Conservation (phyloP, 371 early-diverging fungal species). For the Syncephalastrum racemosum region DNA sequence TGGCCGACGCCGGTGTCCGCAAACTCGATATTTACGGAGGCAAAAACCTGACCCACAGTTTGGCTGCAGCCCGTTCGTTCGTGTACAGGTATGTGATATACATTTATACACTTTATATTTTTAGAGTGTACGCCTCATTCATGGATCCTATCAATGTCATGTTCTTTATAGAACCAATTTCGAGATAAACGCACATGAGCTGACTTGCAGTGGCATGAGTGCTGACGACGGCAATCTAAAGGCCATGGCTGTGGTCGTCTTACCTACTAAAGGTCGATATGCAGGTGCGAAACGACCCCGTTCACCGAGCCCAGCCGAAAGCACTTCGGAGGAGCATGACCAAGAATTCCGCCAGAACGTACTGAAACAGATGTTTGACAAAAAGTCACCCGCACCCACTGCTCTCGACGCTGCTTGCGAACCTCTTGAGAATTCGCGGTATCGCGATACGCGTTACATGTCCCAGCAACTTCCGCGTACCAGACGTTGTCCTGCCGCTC, state of each 20-base stretch:
- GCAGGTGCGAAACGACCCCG: background rate
- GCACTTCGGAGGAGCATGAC: slow-evolving; percentile 18
- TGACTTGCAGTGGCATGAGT: too few relatives aligned
- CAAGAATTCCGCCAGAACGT: slow-evolving; percentile 34
- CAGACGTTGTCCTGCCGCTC: slow-evolving; percentile 40
- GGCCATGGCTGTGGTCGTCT: slow-evolving; percentile 61
- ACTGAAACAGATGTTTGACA: slow-evolving; percentile 46
- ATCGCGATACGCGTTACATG: too few relatives aligned
- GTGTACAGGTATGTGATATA: slow-evolving; percentile 52
- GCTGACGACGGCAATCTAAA: slow-evolving; percentile 56
- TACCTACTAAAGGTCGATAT: slow-evolving; percentile 30
- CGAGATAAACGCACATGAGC: background rate
- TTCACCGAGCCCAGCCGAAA: background rate
- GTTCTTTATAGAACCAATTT: background rate
- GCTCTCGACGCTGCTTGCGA: slow-evolving; percentile 38
- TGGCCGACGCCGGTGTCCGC: slow-evolving; percentile 74
- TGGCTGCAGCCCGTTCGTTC: slow-evolving; percentile 84
- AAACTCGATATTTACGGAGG: slow-evolving; percentile 69
- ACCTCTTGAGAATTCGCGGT: slow-evolving; percentile 25
- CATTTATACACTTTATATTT: too few relatives aligned
- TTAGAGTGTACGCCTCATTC: too few relatives aligned
- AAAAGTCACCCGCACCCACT: slow-evolving; percentile 28
- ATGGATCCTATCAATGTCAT: too few relatives aligned
- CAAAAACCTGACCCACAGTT: slow-evolving; percentile 75
- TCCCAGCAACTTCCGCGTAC: slow-evolving; percentile 42